Conservation (phyloP, 495 filamentous ascomycete species). For the Xylaria bambusicola region DNA sequence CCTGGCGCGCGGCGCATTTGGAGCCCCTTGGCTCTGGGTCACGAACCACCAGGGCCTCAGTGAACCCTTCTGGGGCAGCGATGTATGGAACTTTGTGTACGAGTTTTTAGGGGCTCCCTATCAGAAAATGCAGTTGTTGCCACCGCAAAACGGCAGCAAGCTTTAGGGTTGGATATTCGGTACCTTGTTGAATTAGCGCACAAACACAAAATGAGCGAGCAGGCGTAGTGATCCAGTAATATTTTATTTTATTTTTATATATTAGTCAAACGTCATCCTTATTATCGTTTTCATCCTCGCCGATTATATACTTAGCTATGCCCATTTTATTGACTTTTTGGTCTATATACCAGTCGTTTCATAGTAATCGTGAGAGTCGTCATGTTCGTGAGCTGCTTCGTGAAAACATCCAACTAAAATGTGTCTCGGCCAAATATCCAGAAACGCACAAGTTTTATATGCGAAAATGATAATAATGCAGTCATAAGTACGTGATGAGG, state of each 20-base stretch:
- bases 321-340: neutral
- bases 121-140: constrained; percentile 18
- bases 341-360: constrained; percentile 8
- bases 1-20: constrained; percentile 67
- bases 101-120: constrained; percentile 43
- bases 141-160: neutral
- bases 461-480: neutral
- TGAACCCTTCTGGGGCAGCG: constrained; percentile 78
- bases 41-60: constrained; percentile 55
- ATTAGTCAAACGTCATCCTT: too few relatives aligned
- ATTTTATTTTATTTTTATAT: too few relatives aligned
- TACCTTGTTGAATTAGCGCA: neutral
- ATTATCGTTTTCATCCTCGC: too few relatives aligned
- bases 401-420: neutral
- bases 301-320: constrained; percentile 5
- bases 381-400: constrained; percentile 10
- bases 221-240: too few relatives aligned
- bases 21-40: constrained; percentile 77
- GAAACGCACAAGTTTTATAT: too few relatives aligned
- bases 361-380: constrained; percentile 11
- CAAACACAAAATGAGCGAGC: too few relatives aligned
- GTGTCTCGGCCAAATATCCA: neutral
- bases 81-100: constrained; percentile 57
- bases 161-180: neutral
- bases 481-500: neutral